phyloP scores from a whole-genome alignment of 176 grass and related monocot species.

The Phoenix dactylifera region DNA sequence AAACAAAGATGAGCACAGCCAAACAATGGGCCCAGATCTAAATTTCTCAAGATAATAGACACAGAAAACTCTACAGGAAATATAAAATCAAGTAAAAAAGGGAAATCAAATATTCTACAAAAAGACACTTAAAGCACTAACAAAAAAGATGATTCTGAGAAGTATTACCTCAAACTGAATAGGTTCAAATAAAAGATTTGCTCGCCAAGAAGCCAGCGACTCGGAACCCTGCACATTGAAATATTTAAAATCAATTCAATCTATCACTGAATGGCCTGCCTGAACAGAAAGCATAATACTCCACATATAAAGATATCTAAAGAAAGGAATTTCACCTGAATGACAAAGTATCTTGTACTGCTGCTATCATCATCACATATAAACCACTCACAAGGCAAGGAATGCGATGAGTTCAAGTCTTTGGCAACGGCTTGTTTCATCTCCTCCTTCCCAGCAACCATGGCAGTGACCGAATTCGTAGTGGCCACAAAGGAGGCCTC shows the following conservation, averaged over 20 bases:
- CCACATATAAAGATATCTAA: background rate
- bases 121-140: background rate
- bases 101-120: background rate
- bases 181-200: conserved; percentile 94
- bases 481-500: conserved; percentile 75
- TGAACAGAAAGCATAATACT: too few species aligned
- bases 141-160: too few species aligned
- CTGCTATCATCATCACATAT: conserved; percentile 62
- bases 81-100: too few species aligned
- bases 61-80: too few species aligned
- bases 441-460: conserved; percentile 86
- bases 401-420: conserved; percentile 69
- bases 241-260: conserved; percentile 2
- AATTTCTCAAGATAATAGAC: too few species aligned
- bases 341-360: conserved; percentile 80
- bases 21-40: too few species aligned
- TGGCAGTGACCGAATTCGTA: conserved; percentile 77
- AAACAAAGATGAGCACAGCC: too few species aligned
- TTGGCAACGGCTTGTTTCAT: conserved; percentile 69
- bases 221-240: conserved; percentile 63
- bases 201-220: conserved; percentile 79
- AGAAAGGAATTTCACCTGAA: conserved; percentile 50
- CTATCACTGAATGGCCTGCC: too few species aligned
- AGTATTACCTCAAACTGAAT: conserved; percentile 75
- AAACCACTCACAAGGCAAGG: conserved; percentile 71